Percentiles rank a stretch among this genome's conserved stretches.
Conservation (phyloP, 371 early-diverging fungal genomes). For the Mucor ambiguus region DNA sequence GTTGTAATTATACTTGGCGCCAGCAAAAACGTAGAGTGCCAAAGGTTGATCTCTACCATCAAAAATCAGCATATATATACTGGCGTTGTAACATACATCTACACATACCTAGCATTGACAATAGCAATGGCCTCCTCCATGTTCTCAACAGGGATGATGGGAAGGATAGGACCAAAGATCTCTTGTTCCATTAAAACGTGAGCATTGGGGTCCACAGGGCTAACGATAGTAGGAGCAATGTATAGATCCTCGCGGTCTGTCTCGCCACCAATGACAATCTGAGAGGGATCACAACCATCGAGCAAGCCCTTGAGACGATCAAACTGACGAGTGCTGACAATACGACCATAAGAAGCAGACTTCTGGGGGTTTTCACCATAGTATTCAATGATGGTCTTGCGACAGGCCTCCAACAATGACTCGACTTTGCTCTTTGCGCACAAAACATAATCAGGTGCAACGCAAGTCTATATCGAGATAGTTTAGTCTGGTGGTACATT, state of each 20-base stretch:
- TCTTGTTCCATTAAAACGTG: slow-evolving; percentile 71
- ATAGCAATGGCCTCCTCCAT: slow-evolving; percentile 75
- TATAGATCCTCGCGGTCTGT: slow-evolving; percentile 58
- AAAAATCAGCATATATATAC: neutral
- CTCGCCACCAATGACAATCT: slow-evolving; percentile 59
- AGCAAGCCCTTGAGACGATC: slow-evolving; percentile 67
- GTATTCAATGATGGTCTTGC: slow-evolving; percentile 47
- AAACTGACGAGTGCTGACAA: slow-evolving; percentile 72
- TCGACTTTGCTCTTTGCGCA: slow-evolving; percentile 57
- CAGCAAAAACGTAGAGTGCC: slow-evolving; percentile 66
- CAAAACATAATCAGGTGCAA: slow-evolving; percentile 87
- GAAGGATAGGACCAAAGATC: slow-evolving; percentile 81
- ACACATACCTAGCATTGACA: slow-evolving; percentile 29
- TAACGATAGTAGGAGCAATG: slow-evolving; percentile 71
- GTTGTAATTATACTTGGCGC: slow-evolving; percentile 37
- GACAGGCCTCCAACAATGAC: slow-evolving; percentile 52
- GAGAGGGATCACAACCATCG: slow-evolving; percentile 43
- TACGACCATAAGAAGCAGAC: slow-evolving; percentile 65
- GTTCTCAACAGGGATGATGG: slow-evolving; percentile 69
- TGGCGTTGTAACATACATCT: neutral
- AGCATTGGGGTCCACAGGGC: slow-evolving; percentile 48
- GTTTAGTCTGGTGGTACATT: neutral
- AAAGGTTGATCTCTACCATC: slow-evolving; percentile 62
- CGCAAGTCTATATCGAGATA: slow-evolving; percentile 62
- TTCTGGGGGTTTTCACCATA: slow-evolving; percentile 55